phyloP scores from a whole-genome alignment of 2,329 filamentous ascomycete species.

The Apiospora marii region DNA sequence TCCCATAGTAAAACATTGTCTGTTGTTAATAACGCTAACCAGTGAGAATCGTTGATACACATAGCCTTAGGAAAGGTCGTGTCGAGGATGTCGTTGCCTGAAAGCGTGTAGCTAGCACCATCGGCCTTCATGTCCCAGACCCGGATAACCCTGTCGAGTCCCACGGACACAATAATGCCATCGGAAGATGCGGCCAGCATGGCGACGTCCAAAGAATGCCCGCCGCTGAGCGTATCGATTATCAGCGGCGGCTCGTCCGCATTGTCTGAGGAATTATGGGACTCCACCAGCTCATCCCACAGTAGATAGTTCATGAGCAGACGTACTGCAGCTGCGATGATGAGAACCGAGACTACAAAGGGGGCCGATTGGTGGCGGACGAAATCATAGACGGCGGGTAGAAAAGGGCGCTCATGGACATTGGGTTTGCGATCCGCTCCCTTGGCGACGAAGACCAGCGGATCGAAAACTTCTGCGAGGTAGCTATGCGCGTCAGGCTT shows the following conservation, averaged over 20 bases:
- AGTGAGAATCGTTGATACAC: slow-evolving; percentile 70
- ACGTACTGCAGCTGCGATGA: slow-evolving; percentile 70
- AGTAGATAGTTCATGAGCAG: slow-evolving; percentile 78
- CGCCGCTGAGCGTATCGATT: slow-evolving; percentile 66
- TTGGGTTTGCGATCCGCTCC: slow-evolving; percentile 71
- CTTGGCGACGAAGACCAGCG: slow-evolving; percentile 75
- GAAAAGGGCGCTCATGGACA: slow-evolving; percentile 55
- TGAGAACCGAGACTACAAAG: slow-evolving; percentile 69
- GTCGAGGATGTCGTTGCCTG: slow-evolving; percentile 49
- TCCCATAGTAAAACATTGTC: slow-evolving; percentile 70
- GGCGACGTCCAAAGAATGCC: slow-evolving; percentile 74
- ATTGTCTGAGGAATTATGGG: slow-evolving; percentile 54
- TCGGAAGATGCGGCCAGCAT: slow-evolving; percentile 68
- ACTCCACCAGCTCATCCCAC: slow-evolving; percentile 65
- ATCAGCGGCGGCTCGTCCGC: slow-evolving; percentile 62
- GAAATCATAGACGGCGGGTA: slow-evolving; percentile 73
- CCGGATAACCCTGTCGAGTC: slow-evolving; percentile 72
- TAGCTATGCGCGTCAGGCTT: slow-evolving; percentile 77
- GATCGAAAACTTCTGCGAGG: slow-evolving; percentile 77
- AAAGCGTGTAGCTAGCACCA: slow-evolving; percentile 50
- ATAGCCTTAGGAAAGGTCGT: slow-evolving; percentile 67
- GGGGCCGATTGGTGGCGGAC: slow-evolving; percentile 64
- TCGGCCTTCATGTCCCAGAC: slow-evolving; percentile 68
- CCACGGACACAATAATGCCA: slow-evolving; percentile 73
- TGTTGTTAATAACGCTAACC: slow-evolving; percentile 71